Evolutionary conservation across 306 rosid genomes (phyloP), one percentile per base, ranked within the genome.

Genomic region (Vicia villosa): DNA sequence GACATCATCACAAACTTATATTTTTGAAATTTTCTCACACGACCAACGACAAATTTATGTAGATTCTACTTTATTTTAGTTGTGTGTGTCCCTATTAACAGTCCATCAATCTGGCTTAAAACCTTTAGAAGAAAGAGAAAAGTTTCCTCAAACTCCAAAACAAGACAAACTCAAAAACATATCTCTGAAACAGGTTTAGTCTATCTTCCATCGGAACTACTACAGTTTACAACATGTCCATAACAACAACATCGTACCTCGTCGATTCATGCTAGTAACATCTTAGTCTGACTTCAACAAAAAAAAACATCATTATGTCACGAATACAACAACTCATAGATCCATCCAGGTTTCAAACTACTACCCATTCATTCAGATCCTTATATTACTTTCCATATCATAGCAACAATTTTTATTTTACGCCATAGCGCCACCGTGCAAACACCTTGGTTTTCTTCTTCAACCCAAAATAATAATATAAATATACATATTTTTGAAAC

Each of bases 371-470:
- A 34, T 34, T 8, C 38, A 34, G 38, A 34, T 34, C 10, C 38
- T 6, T 34, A 32, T 6, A 5, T 30, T 30, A 1, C 8, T 30
- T 5, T 4, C 36, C 5, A 4, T 28, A 3, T 28, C 34, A 28
- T 28, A n/a, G 6, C 6, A 32, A 6, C 37, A 6, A 32, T 32
- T 32, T 32, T 32, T 32, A 32, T 32, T 32, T 32, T 32, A 22
- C 26, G 26, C 63, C 63, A 57, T 17, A 30, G 20, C 20, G 2
- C 40, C 63, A 30, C 41, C 41, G 19, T 50, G 38, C 38, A 57
- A 57, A 57, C 66, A 60, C 43, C n/a, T 0, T 59, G 8, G 65
- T 59, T 59, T 59, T 30, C 43, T 22, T 59, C 26, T 32, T 59
- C 24, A 59, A 16, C 13, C 45, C 12, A 59, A 59, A 34, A 54